These are phyloP conservation scores for Microcera coccophila DNA, from an alignment of 2,329 filamentous ascomycete genomes.

Conservation along the genomic window DNA sequence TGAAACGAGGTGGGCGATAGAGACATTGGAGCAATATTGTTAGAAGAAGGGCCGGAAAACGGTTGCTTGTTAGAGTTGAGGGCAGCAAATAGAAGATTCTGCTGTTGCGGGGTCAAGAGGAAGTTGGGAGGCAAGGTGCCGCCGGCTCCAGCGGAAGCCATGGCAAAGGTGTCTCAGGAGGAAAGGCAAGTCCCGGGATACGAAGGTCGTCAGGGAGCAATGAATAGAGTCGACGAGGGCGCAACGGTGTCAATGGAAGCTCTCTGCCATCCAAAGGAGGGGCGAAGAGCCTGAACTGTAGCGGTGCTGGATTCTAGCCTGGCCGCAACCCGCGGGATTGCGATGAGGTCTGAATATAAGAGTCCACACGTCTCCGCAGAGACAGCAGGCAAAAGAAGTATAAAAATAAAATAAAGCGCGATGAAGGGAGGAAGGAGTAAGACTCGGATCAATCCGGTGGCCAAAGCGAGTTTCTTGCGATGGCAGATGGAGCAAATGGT, in stretches of 20 bases:
- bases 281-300: slow-evolving; percentile 25
- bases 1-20: slow-evolving; percentile 49
- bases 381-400: no score
- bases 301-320: slow-evolving; percentile 17
- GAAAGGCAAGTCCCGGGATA: not conserved
- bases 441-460: no score
- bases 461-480: no score
- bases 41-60: slow-evolving; percentile 27
- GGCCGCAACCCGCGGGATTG: slow-evolving; percentile 4
- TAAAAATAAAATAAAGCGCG: no score
- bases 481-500: no score
- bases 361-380: no score
- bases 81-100: slow-evolving; percentile 70
- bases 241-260: slow-evolving; percentile 22
- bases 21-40: slow-evolving; percentile 30
- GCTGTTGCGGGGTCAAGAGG: slow-evolving; percentile 71
- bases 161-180: slow-evolving; percentile 29
- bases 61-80: slow-evolving; percentile 64
- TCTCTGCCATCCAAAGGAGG: slow-evolving; percentile 22
- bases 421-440: no score
- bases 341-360: no score
- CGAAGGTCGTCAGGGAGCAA: slow-evolving; percentile 1
- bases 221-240: not conserved
- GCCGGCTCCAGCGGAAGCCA: slow-evolving; percentile 49
- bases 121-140: slow-evolving; percentile 51